Conservation (phyloP, 345 rosid genomes). For the Combretum micranthum region DNA sequence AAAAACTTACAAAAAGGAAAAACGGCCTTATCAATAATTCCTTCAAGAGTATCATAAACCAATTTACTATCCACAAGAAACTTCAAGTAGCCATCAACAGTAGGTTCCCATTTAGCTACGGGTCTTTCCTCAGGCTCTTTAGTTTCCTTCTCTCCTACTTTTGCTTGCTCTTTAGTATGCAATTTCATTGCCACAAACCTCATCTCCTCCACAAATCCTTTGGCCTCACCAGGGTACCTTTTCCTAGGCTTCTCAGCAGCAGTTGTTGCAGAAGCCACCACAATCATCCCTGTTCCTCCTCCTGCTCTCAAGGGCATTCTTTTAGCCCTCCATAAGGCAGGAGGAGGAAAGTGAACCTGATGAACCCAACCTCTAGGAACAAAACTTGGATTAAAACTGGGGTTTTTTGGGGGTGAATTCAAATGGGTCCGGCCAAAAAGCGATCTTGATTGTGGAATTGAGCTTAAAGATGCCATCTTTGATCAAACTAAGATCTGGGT, state of each 20-base stretch:
- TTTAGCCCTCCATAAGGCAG: slow-evolving; percentile 1
- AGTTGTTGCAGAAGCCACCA: slow-evolving; percentile 29
- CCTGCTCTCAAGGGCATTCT: slow-evolving; percentile 35
- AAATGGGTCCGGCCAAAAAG: slow-evolving; percentile 33
- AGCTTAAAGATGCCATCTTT: slow-evolving; percentile 56
- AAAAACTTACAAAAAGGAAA: slow-evolving; percentile 65
- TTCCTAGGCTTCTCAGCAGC: slow-evolving; percentile 64
- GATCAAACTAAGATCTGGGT: neutral
- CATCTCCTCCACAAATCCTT: slow-evolving; percentile 99
- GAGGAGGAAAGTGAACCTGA: slow-evolving; percentile 23
- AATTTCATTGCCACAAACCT: slow-evolving; percentile 93
- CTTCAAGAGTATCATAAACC: slow-evolving; percentile 87
- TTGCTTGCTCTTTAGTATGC: slow-evolving; percentile 82
- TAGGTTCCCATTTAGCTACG: slow-evolving; percentile 69
- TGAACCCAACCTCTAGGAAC: too few species aligned
- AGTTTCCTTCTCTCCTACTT: slow-evolving; percentile 80
- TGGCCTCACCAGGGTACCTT: slow-evolving; percentile 82
- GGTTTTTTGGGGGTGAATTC: slow-evolving; percentile 4
- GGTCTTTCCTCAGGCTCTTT: slow-evolving; percentile 62
- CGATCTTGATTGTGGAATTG: slow-evolving; percentile 39
- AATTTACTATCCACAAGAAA: slow-evolving; percentile 88
- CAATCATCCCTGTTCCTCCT: too few species aligned
- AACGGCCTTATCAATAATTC: slow-evolving; percentile 49
- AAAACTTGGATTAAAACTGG: neutral
- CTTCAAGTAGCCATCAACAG: slow-evolving; percentile 73